Base-by-base conservation (phyloP, 257 asterid genomes). In the Verbascum thapsus region DNA sequence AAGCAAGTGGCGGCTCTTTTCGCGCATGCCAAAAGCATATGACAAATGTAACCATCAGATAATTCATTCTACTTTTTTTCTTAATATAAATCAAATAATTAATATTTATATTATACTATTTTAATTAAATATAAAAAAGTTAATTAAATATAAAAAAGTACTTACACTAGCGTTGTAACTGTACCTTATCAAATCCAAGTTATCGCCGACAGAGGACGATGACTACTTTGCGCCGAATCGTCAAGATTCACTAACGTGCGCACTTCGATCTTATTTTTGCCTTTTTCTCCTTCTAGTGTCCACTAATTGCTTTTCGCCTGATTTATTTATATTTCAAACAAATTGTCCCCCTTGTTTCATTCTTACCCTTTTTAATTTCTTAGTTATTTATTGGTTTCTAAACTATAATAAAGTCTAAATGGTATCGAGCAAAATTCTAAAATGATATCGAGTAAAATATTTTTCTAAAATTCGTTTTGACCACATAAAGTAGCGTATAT, bases 1-100 rank as follows among this genome's bases (percentile, higher is more conserved):
- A 70, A 66, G 79, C 88, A 82, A 76, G 85, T 76, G 83, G 76
- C 68, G 39, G 38, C 50, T 57, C 82, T 83, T 83, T 80, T 71
- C 30, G 61, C 77, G 89, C 89, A 68, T 83, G 89, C 79, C 70
- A 72, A 66, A 74, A 69, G 86, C 69, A 53, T 66, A 63, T 66
- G 56, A 52, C n/a, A 51, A 63, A 70, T 13, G 63, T 35, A 39
- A 40, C 9, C 3, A 63, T 13, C 16, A 61, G 12, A 16, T 23
- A 15, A 47, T 47, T 17, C 32, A 9, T 26, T 61, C 3, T n/a
- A n/a, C n/a, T n/a, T n/a, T n/a, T n/a, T n/a, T n/a, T n/a, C n/a
- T n/a, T 50, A 3, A 22, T 43, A 60, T 48, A 63, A 48, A 63
- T n/a, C n/a, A n/a, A n/a, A n/a, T n/a, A n/a, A n/a, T n/a, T n/a